Conservation (phyloP, 1,284 basidiomycete genomes). For the Retiboletus fuscus region DNA sequence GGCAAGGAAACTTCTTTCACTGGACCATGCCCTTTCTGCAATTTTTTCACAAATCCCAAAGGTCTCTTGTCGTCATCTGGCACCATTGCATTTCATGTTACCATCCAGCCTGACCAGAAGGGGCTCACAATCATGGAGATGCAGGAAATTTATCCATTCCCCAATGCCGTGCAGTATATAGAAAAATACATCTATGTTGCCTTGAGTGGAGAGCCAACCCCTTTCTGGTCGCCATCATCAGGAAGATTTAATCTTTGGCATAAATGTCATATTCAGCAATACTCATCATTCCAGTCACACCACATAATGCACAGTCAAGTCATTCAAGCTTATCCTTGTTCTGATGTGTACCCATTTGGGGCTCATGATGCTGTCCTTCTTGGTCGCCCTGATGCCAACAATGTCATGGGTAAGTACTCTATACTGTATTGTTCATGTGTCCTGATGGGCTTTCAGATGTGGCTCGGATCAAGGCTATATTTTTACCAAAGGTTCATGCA, state of each 20-base stretch:
- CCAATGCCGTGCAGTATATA: not conserved
- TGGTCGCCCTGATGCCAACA: not conserved
- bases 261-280: too few species aligned
- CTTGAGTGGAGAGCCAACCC: not conserved
- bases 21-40: not conserved
- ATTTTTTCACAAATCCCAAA: constrained; percentile 14
- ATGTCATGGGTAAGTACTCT: not conserved
- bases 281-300: not conserved
- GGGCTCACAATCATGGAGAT: not conserved
- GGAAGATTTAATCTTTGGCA: not conserved
- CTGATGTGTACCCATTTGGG: not conserved
- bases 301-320: constrained; percentile 7
- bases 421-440: not conserved
- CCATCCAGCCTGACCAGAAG: constrained; percentile 8
- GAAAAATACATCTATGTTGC: not conserved
- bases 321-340: constrained; percentile 12
- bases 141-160: not conserved
- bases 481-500: not conserved
- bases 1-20: not conserved
- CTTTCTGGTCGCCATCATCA: not conserved
- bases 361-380: constrained; percentile 4
- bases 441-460: not conserved
- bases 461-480: constrained; percentile 12
- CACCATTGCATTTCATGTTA: constrained; percentile 10
- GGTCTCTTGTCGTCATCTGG: constrained; percentile 14